phyloP scores from a whole-genome alignment of 2,329 filamentous ascomycete genomes.

The Colletotrichum australisinense region DNA sequence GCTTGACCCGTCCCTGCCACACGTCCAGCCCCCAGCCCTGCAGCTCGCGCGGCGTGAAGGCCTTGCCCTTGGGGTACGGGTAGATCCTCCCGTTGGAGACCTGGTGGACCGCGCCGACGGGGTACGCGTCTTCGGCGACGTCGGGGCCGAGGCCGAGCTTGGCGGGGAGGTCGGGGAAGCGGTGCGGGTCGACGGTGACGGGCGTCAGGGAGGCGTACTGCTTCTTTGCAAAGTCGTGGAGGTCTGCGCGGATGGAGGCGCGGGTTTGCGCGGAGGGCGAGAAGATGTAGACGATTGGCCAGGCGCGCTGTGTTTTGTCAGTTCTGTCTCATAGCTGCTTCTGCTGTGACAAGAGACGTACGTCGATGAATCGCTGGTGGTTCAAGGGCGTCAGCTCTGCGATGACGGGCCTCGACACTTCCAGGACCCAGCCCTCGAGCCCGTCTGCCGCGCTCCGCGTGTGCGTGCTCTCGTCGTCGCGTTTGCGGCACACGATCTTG shows the following conservation, averaged over 20 bases:
- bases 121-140: constrained; percentile 36
- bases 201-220: constrained; percentile 49
- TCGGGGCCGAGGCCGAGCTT: constrained; percentile 49
- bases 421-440: constrained; percentile 43
- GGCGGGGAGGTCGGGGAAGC: constrained; percentile 48
- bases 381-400: constrained; percentile 47
- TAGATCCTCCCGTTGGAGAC: constrained; percentile 49
- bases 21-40: constrained; percentile 51
- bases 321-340: background rate
- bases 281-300: constrained; percentile 53
- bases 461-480: constrained; percentile 42
- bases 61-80: constrained; percentile 47
- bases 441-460: constrained; percentile 36
- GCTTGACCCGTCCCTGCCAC: constrained; percentile 48
- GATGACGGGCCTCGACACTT: constrained; percentile 44
- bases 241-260: constrained; percentile 41
- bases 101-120: constrained; percentile 49
- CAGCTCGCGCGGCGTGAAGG: constrained; percentile 42
- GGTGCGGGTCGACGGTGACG: constrained; percentile 48
- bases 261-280: constrained; percentile 44
- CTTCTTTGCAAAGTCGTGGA: constrained; percentile 45
- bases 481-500: constrained; percentile 45
- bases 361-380: constrained; percentile 47
- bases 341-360: constrained; percentile 37
- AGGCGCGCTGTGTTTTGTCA: constrained; percentile 42